phyloP scores from a whole-genome alignment of 495 filamentous ascomycete genomes.

The Xylaria flabelliformis region DNA sequence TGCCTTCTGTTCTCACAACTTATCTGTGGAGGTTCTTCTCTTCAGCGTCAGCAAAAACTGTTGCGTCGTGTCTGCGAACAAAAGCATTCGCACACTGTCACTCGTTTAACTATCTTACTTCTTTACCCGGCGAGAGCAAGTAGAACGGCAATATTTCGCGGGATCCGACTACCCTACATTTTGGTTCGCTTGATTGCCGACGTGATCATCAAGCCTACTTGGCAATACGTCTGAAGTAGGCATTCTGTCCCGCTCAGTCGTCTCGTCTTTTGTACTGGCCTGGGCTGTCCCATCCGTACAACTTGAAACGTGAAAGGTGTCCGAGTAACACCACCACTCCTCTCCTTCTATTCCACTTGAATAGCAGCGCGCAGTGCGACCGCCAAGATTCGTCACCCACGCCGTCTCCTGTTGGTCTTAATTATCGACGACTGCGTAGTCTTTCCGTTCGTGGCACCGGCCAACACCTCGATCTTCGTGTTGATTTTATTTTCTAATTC shows the following conservation, averaged over 20 bases:
- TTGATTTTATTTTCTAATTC: not conserved
- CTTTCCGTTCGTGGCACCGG: slow-evolving; percentile 6
- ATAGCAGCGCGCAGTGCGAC: slow-evolving; percentile 33
- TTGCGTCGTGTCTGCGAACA: not conserved
- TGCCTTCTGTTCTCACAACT: not conserved
- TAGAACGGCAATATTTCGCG: slow-evolving; percentile 34
- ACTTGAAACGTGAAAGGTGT: slow-evolving; percentile 44
- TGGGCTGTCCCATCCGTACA: slow-evolving; percentile 31
- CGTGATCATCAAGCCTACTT: slow-evolving; percentile 15
- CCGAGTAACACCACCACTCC: slow-evolving; percentile 35
- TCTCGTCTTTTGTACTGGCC: slow-evolving; percentile 4
- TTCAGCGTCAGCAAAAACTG: not conserved
- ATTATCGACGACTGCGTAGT: not conserved
- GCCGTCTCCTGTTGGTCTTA: slow-evolving; percentile 20
- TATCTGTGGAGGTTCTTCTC: slow-evolving; percentile 8
- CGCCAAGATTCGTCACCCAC: slow-evolving; percentile 22
- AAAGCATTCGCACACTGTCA: slow-evolving; percentile 26
- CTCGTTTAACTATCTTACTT: slow-evolving; percentile 32
- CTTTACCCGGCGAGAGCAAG: slow-evolving; percentile 18
- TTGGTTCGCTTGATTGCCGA: slow-evolving; percentile 13
- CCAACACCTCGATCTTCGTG: not conserved
- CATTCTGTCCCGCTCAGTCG: slow-evolving; percentile 20
- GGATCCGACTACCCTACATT: slow-evolving; percentile 29
- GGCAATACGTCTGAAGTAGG: slow-evolving; percentile 18
- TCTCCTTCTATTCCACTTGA: slow-evolving; percentile 32